Conservation (phyloP, 2,329 filamentous ascomycete species). For the Simplicillium aogashimaense region DNA sequence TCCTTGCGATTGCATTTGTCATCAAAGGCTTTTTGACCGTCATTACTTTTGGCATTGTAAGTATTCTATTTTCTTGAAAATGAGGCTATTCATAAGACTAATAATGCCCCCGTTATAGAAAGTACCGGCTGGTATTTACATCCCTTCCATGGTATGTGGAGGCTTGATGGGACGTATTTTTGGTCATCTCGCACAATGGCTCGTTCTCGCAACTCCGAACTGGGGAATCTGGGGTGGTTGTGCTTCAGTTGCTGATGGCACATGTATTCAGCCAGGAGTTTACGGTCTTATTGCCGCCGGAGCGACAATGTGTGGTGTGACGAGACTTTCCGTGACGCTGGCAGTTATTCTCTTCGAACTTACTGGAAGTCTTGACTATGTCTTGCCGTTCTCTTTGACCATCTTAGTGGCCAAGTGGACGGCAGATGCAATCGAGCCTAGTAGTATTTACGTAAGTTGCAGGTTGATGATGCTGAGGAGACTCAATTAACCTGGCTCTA, state of each 20-base stretch:
- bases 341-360: constrained; percentile 94
- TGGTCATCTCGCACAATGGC: constrained; percentile 75
- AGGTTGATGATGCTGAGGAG: neutral
- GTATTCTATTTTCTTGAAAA: constrained; percentile 15
- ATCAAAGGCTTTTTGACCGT: constrained; percentile 84
- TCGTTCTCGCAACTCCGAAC: constrained; percentile 63
- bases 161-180: constrained; percentile 83
- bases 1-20: constrained; percentile 68
- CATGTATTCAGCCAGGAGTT: constrained; percentile 91
- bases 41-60: constrained; percentile 80
- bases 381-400: constrained; percentile 85
- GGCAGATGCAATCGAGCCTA: constrained; percentile 85
- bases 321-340: constrained; percentile 81
- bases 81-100: neutral
- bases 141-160: constrained; percentile 97
- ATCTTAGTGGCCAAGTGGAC: constrained; percentile 98
- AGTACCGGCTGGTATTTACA: constrained; percentile 92
- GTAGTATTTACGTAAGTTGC: constrained; percentile 73
- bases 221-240: constrained; percentile 69
- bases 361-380: constrained; percentile 89
- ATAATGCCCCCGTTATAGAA: constrained; percentile 42
- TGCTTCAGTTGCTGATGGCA: constrained; percentile 57
- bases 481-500: constrained; percentile 20
- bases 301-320: constrained; percentile 97
- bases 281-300: constrained; percentile 93